Evolutionary conservation across 2,329 filamentous ascomycete genomes (phyloP), one percentile per base, ranked within the genome.

Genomic region (Ophiostoma himal-ulmi): DNA sequence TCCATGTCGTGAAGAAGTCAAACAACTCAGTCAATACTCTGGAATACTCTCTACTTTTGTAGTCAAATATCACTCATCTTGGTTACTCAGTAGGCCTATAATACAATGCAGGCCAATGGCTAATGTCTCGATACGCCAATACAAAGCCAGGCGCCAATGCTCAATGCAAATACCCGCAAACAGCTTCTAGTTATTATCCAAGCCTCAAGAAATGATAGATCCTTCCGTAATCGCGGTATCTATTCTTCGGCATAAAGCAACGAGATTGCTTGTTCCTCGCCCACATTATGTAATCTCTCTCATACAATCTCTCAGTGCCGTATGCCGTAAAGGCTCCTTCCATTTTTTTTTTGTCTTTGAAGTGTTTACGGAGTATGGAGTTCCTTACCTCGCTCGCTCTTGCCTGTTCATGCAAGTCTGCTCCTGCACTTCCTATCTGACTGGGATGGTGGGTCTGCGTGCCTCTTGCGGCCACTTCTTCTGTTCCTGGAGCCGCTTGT

Each of bases 121-220:
- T 26, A 62, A 62, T 62, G 57, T 62, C 57, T 20, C 14, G 20
- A 34, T 34, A 62, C 57, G 22, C 57, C 57, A 34, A 62, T 14
- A 60, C 54, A 62, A 34, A 34, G 26, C 57, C 8, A 57, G 13
- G 57, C 22, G 57, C 26, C 57, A 34, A 62, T 62, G 57, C 57
- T 34, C 57, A 62, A 62, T 62, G 57, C 57, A 62, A 62, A 62
- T 34, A 62, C 57, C 52, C 57, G 57, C 57, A 62, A 62, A 62
- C 57, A 34, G 57, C 57, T 62, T 62, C 52, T 54, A 54, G 54
- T 34, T 26, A 62, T 62, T 62, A 34, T 62, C 57, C 57, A 62
- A 30, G 26, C 57, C 57, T 30, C 26, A 26, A 57, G 22, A 57
- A 26, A 22, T 34, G 52, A 57, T 57, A 26, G n/a, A 48, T 48